phyloP scores from a whole-genome alignment of 805 yeast species.

The Candida hispaniensis region DNA sequence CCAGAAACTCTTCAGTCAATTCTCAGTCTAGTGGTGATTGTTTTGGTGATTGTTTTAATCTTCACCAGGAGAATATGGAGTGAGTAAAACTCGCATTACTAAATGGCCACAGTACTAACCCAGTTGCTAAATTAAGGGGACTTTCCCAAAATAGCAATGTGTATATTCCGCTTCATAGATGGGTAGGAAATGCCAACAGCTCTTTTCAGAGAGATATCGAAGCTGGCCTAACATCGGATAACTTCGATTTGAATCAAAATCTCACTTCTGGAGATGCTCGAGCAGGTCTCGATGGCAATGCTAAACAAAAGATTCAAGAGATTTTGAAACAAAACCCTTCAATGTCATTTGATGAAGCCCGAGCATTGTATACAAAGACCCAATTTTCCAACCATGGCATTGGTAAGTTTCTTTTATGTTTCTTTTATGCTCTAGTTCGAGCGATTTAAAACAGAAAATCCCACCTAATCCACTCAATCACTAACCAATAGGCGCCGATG shows the following conservation, averaged over 20 bases:
- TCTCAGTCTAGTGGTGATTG: no score
- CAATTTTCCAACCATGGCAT: conserved; percentile 43
- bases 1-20: no score
- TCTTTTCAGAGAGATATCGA: conserved; percentile 41
- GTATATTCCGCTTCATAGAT: no score
- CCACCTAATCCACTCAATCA: no score
- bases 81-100: no score
- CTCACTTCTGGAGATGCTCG: conserved; percentile 42
- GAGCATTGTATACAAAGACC: conserved; percentile 40
- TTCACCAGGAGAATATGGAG: no score
- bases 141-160: no score
- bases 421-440: no score
- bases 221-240: conserved; percentile 47
- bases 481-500: conserved; percentile 39
- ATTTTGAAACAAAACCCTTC: conserved; percentile 42
- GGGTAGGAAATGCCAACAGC: conserved; percentile 6
- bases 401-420: conserved; percentile 26
- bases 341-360: conserved; percentile 58
- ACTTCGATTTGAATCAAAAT: conserved; percentile 45
- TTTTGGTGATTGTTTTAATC: no score
- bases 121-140: no score
- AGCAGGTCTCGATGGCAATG: conserved; percentile 46
- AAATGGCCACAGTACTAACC: no score
- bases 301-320: conserved; percentile 40
- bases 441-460: no score